These are phyloP conservation scores for Pichia kluyveri DNA, from an alignment of 805 yeast species.

Conservation along the genomic window DNA sequence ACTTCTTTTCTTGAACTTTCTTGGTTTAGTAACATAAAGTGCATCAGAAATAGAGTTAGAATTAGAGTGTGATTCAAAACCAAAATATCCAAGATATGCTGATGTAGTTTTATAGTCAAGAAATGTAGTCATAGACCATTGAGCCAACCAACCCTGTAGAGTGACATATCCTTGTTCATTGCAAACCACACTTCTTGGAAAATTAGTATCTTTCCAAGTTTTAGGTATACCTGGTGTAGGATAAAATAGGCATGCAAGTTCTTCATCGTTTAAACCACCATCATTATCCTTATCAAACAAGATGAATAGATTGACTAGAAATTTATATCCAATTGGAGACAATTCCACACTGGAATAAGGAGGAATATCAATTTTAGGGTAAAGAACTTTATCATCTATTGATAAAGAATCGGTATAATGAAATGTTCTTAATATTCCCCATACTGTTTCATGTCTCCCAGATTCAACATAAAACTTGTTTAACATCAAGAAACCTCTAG, in stretches of 20 bases:
- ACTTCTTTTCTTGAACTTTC: slow-evolving; percentile 58
- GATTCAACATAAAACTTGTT: slow-evolving; percentile 79
- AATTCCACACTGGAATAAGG: slow-evolving; percentile 76
- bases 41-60: slow-evolving; percentile 32
- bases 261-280: slow-evolving; percentile 81
- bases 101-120: slow-evolving; percentile 76
- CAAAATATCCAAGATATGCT: slow-evolving; percentile 83
- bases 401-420: slow-evolving; percentile 90
- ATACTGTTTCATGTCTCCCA: slow-evolving; percentile 93
- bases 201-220: slow-evolving; percentile 76
- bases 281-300: slow-evolving; percentile 92
- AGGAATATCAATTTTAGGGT: slow-evolving; percentile 71
- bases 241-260: slow-evolving; percentile 57
- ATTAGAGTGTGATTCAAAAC: slow-evolving; percentile 48
- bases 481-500: slow-evolving; percentile 66
- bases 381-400: slow-evolving; percentile 66
- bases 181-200: slow-evolving; percentile 82
- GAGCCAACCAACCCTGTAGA: slow-evolving; percentile 97
- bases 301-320: slow-evolving; percentile 81
- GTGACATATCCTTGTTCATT: slow-evolving; percentile 87
- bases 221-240: slow-evolving; percentile 93
- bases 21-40: slow-evolving; percentile 71
- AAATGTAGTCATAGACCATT: slow-evolving; percentile 95
- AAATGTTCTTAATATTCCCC: slow-evolving; percentile 88
- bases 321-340: slow-evolving; percentile 86